Evolutionary conservation across 2,329 filamentous ascomycete genomes (phyloP), one percentile per base, ranked within the genome.

Genomic region (Cadophora sp.): DNA sequence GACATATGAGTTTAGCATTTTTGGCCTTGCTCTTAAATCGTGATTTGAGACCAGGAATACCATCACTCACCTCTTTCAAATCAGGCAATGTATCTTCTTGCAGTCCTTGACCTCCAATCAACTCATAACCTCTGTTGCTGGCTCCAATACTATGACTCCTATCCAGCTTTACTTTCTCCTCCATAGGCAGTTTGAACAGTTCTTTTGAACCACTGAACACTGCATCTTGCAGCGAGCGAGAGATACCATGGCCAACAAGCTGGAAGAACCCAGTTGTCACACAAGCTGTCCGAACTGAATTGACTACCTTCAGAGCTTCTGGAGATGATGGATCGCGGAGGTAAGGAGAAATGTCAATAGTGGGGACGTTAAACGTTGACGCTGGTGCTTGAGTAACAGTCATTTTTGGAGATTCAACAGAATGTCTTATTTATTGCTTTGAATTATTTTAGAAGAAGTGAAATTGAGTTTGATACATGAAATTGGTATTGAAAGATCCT

Each of bases 241-340:
- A 72, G 3, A 86, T 77, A 2, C 78, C 76, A 70, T 86, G 83
- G 14, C 81, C 81, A 14, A 78, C 75, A 45, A 86, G 80, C 70
- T 85, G 83, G 76, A 87, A 85, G 75, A 86, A 86, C 4, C 84
- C 84, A 41, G 78, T 84, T 70, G 77, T 80, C 20, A 79, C 74
- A 68, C 82, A 84, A 59, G 81, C 81, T 36, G 76, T 70, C 6
- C 81, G 77, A 39, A 84, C 77, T 55, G 80, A 76, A 0, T 76
- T 66, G 3, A 81, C 74, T 1, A 79, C 71, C 41, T 70, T 59
- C 9, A 59, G 39, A n/a, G 62, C 61, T 33, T 59, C 62, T 30
- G 66, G 6, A 13, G 70, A 73, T 20, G 64, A 60, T 5, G 70
- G 71, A 24, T 66, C 59, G 7, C 18, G 13, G 36, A 73, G 66